Percentiles rank a stretch among this genome's conserved stretches.
Conservation (phyloP, 192 early-diverging fungal species). For the Dissophora ornata region DNA sequence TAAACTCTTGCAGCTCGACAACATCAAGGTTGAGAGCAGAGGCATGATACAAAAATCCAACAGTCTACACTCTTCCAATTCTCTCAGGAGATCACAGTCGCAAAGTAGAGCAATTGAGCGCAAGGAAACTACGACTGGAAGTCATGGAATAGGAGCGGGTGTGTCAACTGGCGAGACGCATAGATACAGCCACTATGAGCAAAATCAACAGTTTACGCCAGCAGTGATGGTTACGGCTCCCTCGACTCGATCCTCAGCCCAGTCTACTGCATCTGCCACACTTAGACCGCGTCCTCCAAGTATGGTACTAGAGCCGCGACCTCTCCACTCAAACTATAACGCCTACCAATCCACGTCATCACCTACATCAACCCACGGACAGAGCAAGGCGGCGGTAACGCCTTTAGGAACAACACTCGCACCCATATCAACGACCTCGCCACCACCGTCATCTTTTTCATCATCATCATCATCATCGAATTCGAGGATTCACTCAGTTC, state of each 20-base stretch:
- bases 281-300: slow-evolving; percentile 2
- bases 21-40: slow-evolving; percentile 21
- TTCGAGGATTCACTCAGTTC: too few relatives aligned
- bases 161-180: too few relatives aligned
- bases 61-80: slow-evolving; percentile 35
- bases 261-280: slow-evolving; percentile 16
- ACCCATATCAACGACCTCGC: too few relatives aligned
- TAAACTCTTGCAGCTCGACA: slow-evolving; percentile 24
- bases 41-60: slow-evolving; percentile 49
- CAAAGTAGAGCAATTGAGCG: slow-evolving; percentile 6
- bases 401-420: too few relatives aligned
- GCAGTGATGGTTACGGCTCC: slow-evolving; percentile 44
- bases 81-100: slow-evolving; percentile 30
- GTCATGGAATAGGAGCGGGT: too few relatives aligned
- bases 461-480: too few relatives aligned
- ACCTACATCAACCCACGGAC: not conserved
- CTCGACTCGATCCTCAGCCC: slow-evolving; percentile 46
- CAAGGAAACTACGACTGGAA: slow-evolving; percentile 4
- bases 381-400: not conserved
- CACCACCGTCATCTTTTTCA: too few relatives aligned
- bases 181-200: too few relatives aligned
- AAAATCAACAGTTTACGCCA: slow-evolving; percentile 27
- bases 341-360: not conserved
- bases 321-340: slow-evolving; percentile 20
- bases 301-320: slow-evolving; percentile 40